Conservation (phyloP, 169 alveolate genomes). For the Plasmodium adleri region DNA sequence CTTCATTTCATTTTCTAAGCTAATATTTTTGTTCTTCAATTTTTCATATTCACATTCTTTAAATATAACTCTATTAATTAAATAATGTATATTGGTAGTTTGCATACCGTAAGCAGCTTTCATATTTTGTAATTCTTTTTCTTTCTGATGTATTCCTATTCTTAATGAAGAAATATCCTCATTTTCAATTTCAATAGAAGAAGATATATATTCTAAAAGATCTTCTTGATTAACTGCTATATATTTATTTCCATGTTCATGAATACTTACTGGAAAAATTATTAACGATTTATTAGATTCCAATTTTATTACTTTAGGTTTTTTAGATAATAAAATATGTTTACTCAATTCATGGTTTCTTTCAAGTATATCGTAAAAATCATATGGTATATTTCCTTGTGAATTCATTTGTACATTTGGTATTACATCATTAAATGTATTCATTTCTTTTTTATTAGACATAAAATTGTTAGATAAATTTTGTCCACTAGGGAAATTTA, state of each 20-base stretch:
- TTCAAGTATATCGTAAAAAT: constrained; percentile 39
- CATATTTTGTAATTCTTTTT: constrained; percentile 66
- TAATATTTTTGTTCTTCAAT: constrained; percentile 60
- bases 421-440: constrained; percentile 7
- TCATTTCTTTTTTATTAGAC: constrained; percentile 12
- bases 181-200: constrained; percentile 57
- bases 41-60: constrained; percentile 75
- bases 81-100: constrained; percentile 72
- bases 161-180: constrained; percentile 45
- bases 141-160: constrained; percentile 66
- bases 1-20: constrained; percentile 63
- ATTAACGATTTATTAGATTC: constrained; percentile 68
- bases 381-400: constrained; percentile 18
- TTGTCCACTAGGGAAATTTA: neutral
- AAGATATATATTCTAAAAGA: constrained; percentile 58
- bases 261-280: constrained; percentile 65
- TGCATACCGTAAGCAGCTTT: constrained; percentile 76
- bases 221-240: constrained; percentile 72
- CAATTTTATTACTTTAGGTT: constrained; percentile 64
- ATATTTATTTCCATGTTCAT: constrained; percentile 74
- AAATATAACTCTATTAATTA: constrained; percentile 67
- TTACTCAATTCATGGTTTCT: constrained; percentile 41
- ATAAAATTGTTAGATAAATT: neutral
- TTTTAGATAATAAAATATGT: constrained; percentile 58
- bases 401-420: constrained; percentile 6